Conservation (phyloP, 306 rosid species). For the Boehmeria nivea region DNA sequence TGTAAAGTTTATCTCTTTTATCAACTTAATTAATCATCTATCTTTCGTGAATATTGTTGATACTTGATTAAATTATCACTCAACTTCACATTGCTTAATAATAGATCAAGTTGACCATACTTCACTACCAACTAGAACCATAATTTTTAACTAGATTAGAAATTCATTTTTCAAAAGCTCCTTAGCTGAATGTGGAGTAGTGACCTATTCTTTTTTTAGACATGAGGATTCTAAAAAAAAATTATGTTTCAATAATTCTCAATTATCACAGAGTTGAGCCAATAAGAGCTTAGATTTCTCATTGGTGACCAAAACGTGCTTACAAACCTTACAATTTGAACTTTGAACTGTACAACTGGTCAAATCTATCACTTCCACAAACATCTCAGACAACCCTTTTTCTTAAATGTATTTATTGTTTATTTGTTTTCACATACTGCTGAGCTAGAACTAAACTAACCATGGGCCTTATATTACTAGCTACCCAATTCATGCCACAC, state of each 20-base stretch:
- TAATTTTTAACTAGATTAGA: neutral
- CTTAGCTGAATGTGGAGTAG: neutral
- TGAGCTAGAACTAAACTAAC: neutral
- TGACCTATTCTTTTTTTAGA: neutral
- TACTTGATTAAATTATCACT: no score
- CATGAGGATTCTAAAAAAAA: neutral
- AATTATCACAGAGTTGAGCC: neutral
- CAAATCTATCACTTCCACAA: conserved; percentile 11
- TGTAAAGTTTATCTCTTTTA: no score
- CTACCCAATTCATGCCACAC: no score
- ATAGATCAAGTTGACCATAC: no score
- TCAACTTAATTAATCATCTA: no score
- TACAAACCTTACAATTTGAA: neutral
- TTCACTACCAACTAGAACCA: no score
- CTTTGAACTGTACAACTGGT: neutral
- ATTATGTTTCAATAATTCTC: neutral
- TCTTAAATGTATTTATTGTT: neutral
- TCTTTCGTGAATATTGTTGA: no score
- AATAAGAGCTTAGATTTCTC: neutral
- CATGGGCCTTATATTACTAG: no score
- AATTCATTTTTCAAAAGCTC: no score
- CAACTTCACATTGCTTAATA: no score
- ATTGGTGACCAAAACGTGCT: conserved; percentile 7
- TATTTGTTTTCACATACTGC: no score
- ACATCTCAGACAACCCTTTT: neutral